A percentile compares a stretch with the other conserved stretches of the same genome.
Conservation (phyloP, 139 green algal species). For the Chlamydomonas eustigma region DNA sequence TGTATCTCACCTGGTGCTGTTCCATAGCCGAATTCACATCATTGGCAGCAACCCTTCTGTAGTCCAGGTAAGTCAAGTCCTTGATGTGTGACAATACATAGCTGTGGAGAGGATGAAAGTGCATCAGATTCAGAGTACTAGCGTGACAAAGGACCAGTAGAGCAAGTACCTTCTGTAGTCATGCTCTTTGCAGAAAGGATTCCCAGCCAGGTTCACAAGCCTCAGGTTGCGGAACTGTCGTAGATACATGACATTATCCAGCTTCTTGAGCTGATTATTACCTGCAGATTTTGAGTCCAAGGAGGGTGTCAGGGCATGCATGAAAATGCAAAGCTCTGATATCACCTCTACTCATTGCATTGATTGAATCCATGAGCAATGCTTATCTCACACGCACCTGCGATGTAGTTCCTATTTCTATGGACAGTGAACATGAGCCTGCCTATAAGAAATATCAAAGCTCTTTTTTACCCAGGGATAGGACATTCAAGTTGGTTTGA, state of each 20-base stretch:
- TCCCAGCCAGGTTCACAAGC: conserved; percentile 76
- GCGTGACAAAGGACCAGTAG: background rate
- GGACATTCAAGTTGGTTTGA: conserved; percentile 56
- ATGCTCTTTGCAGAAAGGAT: conserved; percentile 66
- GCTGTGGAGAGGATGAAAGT: background rate
- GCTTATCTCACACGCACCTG: no score
- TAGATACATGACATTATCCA: conserved; percentile 74
- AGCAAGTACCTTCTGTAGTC: conserved; percentile 46
- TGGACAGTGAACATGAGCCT: no score
- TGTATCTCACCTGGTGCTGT: conserved; percentile 57
- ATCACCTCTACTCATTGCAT: no score
- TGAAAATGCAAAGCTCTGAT: no score
- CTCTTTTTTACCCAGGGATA: conserved; percentile 81
- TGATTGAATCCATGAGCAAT: no score
- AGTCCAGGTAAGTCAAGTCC: conserved; percentile 78
- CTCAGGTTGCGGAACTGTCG: conserved; percentile 67
- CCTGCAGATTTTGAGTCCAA: no score
- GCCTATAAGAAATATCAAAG: no score
- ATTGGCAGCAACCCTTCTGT: conserved; percentile 50
- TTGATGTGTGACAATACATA: conserved; percentile 77
- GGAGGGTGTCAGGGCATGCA: no score
- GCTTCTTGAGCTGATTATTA: conserved; percentile 56
- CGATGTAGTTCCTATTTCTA: no score
- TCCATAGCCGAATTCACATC: conserved; percentile 61
- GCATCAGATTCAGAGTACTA: background rate